These are phyloP conservation scores for Metroxylon sagu DNA, from an alignment of 176 grass and related monocot genomes.

Conservation along the genomic window DNA sequence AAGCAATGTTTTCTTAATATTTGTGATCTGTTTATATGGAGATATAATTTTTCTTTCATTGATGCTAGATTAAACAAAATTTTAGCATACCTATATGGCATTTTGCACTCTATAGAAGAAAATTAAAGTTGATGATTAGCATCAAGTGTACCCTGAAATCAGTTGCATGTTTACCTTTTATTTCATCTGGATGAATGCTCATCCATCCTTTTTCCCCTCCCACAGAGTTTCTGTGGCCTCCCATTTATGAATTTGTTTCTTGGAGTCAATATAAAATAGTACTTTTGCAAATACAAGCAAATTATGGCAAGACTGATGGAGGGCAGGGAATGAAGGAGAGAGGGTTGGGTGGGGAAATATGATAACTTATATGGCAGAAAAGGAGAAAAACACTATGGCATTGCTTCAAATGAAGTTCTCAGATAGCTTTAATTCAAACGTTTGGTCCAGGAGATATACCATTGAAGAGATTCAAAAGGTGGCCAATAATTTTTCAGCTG, in stretches of 20 bases:
- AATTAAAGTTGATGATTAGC: conserved; percentile 1
- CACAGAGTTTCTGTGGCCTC: background rate
- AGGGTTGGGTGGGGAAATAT: conserved; percentile 9
- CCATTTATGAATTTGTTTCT: conserved; percentile 14
- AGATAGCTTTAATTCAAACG: conserved; percentile 57
- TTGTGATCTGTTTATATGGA: too few relatives aligned
- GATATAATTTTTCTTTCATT: too few relatives aligned
- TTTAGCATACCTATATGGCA: too few relatives aligned
- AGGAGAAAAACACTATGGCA: conserved; percentile 1
- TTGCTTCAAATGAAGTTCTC: conserved; percentile 26
- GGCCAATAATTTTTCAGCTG: conserved; percentile 38
- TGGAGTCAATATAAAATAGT: conserved; percentile 12
- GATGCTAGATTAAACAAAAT: too few relatives aligned
- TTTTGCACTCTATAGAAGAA: conserved; percentile 19
- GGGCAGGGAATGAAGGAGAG: background rate
- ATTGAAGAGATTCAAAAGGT: conserved; percentile 42
- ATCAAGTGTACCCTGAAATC: too few relatives aligned
- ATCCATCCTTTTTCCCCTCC: too few relatives aligned
- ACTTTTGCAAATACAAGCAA: conserved; percentile 14
- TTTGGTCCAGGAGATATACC: conserved; percentile 38
- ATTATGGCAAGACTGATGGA: background rate
- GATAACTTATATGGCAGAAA: conserved; percentile 8
- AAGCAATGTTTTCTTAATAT: background rate
- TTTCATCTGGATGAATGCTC: too few relatives aligned
- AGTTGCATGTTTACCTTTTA: too few relatives aligned